These are phyloP conservation scores for Tillandsia fasciculata DNA, from an alignment of 176 grass and related monocot genomes.

Conservation along the genomic window DNA sequence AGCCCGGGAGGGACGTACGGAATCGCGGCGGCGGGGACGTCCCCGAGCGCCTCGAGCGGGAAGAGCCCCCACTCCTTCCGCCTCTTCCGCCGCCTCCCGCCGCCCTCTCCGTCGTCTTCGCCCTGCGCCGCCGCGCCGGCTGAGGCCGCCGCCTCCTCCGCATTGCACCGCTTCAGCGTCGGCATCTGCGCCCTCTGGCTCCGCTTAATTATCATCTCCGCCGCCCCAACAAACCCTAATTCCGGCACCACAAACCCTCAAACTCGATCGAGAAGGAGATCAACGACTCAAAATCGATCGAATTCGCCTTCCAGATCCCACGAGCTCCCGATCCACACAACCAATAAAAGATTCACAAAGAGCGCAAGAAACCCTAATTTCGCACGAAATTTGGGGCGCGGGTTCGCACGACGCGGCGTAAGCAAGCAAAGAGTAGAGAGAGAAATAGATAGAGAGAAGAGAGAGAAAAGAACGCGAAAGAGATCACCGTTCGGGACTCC, in stretches of 20 bases:
- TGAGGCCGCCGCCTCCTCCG: conserved; percentile 18
- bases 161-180: conserved; percentile 77
- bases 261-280: conserved; percentile 11
- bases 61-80: conserved; percentile 57
- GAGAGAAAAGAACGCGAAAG: neutral
- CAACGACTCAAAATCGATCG: conserved; percentile 11
- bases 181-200: conserved; percentile 59
- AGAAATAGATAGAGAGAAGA: neutral
- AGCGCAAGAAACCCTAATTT: conserved; percentile 8
- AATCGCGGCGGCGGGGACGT: conserved; percentile 43
- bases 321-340: neutral
- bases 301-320: neutral
- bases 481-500: neutral
- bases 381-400: neutral
- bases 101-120: conserved; percentile 26
- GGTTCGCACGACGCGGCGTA: neutral
- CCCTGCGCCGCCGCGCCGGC: neutral
- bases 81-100: conserved; percentile 38
- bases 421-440: neutral
- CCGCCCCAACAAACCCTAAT: conserved; percentile 9
- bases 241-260: conserved; percentile 8
- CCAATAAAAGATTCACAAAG: neutral
- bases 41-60: conserved; percentile 75
- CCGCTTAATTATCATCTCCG: conserved; percentile 91
- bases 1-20: conserved; percentile 54